Conservation (phyloP, 176 grass and related monocot species). For the Ananas comosus region DNA sequence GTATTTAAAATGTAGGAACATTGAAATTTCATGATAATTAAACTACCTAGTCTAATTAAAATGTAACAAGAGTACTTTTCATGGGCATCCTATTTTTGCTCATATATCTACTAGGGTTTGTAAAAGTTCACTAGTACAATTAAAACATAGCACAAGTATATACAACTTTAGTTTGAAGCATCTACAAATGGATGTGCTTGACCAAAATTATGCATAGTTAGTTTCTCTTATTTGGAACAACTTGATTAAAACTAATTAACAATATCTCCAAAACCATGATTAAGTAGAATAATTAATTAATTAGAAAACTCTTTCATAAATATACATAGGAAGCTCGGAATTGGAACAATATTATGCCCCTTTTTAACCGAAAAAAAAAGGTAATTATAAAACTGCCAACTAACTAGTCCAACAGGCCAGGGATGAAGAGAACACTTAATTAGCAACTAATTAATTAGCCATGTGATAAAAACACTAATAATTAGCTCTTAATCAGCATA, state of each 20-base stretch:
- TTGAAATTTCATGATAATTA: too few relatives aligned
- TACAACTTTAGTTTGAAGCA: too few relatives aligned
- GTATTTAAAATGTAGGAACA: too few relatives aligned
- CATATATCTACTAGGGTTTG: too few relatives aligned
- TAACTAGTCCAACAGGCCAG: conserved; percentile 1
- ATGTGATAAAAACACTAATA: conserved; percentile 12
- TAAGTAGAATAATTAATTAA: conserved; percentile 29
- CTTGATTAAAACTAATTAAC: conserved; percentile 30
- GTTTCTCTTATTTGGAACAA: not conserved
- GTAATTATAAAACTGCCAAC: conserved; percentile 38
- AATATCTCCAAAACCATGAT: conserved; percentile 33
- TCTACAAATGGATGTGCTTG: too few relatives aligned
- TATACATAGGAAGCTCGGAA: conserved; percentile 41
- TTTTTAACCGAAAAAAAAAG: conserved; percentile 45
- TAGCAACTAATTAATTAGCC: conserved; percentile 21
- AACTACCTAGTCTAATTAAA: too few relatives aligned
- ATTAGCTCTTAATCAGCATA: conserved; percentile 41
- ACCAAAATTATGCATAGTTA: too few relatives aligned
- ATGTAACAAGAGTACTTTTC: too few relatives aligned
- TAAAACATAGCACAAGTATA: too few relatives aligned
- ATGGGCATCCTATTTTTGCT: too few relatives aligned
- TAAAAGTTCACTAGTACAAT: too few relatives aligned
- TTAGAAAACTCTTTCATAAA: conserved; percentile 12
- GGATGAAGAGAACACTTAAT: conserved; percentile 7
- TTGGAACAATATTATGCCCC: conserved; percentile 24